phyloP scores from a whole-genome alignment of 1,284 basidiomycete species.

The Neolentinus lepideus region DNA sequence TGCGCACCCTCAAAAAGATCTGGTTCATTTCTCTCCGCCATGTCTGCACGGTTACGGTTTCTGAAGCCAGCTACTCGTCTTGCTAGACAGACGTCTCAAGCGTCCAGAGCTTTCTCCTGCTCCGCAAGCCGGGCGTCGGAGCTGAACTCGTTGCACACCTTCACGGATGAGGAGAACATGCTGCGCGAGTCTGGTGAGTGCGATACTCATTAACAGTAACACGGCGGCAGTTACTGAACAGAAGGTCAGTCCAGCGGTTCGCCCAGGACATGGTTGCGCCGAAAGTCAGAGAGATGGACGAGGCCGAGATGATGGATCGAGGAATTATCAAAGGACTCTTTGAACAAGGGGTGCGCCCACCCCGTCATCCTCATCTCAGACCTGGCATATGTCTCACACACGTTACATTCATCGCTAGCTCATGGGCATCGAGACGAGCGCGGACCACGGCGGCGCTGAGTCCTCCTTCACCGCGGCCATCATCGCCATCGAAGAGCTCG shows the following conservation, averaged over 20 bases:
- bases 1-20: not conserved
- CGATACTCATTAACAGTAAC: not conserved
- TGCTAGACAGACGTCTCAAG: not conserved
- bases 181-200: constrained; percentile 77
- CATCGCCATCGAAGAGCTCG: constrained; percentile 95
- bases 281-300: constrained; percentile 95
- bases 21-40: not conserved
- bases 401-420: constrained; percentile 41
- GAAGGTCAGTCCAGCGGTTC: constrained; percentile 69
- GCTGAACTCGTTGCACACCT: constrained; percentile 64
- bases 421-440: constrained; percentile 94
- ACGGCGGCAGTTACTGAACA: not conserved
- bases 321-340: constrained; percentile 86
- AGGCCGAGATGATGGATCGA: constrained; percentile 94
- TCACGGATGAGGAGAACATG: constrained; percentile 91
- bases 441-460: constrained; percentile 82
- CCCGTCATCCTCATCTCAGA: not conserved
- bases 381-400: constrained; percentile 10
- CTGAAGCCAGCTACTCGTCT: not conserved
- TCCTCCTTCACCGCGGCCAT: constrained; percentile 94
- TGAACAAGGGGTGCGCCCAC: constrained; percentile 83
- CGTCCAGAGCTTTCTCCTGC: not conserved
- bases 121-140: not conserved
- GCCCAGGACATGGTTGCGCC: constrained; percentile 87
- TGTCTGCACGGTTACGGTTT: not conserved